Base-by-base conservation (phyloP, 495 filamentous ascomycete genomes). In the Hypoxylon subgilvum region DNA sequence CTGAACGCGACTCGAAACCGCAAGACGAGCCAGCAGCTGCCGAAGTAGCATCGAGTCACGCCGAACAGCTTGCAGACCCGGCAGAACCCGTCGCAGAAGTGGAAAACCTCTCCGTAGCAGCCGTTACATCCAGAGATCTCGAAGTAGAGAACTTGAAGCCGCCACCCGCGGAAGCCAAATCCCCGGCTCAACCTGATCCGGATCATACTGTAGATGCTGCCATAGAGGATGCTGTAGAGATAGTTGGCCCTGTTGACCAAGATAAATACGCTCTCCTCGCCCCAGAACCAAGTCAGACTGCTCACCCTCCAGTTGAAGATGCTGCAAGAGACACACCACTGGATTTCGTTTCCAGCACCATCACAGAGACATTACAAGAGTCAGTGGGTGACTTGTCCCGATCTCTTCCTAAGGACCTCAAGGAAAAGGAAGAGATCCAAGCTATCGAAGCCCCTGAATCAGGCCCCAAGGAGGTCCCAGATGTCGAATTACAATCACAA, bases 351-450 rank as follows among this genome's bases (percentile, higher is more conserved):
- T 28, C 43, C 23, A 28, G 35, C 1, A 12, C 28, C 6, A 40
- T 17, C 9, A 38, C 10, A 16, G 54, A 59, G n/a, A 31, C 53
- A 36, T 51, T 53, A 61, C 63, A 38, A 41, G 58, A 61, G 12
- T 10, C 36, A 27, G 23, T 17, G 16, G 48, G 63, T 34, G 54
- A 63, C 0, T 34, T 22, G 1, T 21, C 46, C 12, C 23, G 52
- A 18, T n/a, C 34, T 9, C 47, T 47, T 17, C 21, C 41, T 14
- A 73, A 70, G 30, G 67, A 68, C 48, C 47, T 63, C 7, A 73
- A 72, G 53, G 70, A 74, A 45, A 66, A 73, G n/a, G 78, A 78
- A 61, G 70, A 30, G 68, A 71, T 34, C 61, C 21, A 25, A 19
- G 13, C 9, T 21, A 22, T 8, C 4, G 7, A 3, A 38, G 49